Conservation (phyloP, 148 eudicot species). For the Fagopyrum tataricum region DNA sequence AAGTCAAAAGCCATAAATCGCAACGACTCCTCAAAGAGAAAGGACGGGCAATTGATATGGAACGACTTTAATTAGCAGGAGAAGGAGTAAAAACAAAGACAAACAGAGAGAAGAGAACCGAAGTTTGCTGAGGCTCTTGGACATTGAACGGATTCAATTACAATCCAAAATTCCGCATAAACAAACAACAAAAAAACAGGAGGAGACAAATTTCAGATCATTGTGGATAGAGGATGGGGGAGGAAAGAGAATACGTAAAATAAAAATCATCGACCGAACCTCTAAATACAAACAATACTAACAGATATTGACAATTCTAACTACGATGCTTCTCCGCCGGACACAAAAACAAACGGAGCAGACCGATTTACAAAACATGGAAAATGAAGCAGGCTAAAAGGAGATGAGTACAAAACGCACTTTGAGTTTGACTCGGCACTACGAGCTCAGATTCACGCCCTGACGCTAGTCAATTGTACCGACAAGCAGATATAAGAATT, state of each 20-base stretch:
- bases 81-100: neutral
- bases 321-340: neutral
- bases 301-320: neutral
- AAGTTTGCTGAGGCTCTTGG: neutral
- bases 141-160: neutral
- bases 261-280: neutral
- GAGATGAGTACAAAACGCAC: neutral
- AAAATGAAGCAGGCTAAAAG: neutral
- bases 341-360: neutral
- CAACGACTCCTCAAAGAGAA: neutral
- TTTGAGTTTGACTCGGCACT: neutral
- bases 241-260: neutral
- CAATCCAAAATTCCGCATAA: slow-evolving; percentile 1
- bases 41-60: neutral
- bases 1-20: slow-evolving; percentile 1
- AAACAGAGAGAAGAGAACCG: neutral
- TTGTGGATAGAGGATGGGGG: neutral
- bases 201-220: slow-evolving; percentile 10
- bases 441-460: slow-evolving; percentile 3
- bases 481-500: slow-evolving; percentile 5
- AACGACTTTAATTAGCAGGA: neutral
- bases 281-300: neutral
- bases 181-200: neutral
- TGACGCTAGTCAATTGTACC: neutral
- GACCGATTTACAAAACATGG: neutral